Evolutionary conservation across 1,284 basidiomycete genomes (phyloP).

Genomic region (Ceratorhiza oryzae-sativae): DNA sequence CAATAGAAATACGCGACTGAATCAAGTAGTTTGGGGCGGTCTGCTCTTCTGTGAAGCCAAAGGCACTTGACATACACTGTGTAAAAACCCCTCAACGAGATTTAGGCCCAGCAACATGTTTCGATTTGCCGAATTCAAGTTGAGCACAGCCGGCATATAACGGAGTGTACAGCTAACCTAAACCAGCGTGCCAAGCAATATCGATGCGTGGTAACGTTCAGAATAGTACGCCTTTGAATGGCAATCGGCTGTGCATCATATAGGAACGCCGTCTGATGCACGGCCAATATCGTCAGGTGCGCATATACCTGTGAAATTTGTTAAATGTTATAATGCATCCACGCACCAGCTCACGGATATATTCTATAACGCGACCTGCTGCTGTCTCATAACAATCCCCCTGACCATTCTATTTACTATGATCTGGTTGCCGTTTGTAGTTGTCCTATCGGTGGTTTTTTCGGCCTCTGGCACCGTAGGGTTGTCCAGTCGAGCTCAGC

Average conservation of each 20-base stretch:
- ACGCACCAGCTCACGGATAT: neutral
- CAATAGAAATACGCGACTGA: no score
- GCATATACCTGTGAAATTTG: neutral
- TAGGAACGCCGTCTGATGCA: neutral
- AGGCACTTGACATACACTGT: no score
- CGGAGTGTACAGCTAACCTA: neutral
- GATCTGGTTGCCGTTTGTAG: neutral
- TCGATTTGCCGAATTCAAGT: neutral
- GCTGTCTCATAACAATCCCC: neutral
- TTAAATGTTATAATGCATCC: neutral
- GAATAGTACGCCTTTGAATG: neutral
- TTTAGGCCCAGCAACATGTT: no score
- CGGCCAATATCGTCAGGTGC: neutral
- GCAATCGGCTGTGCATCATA: neutral
- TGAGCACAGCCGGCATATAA: slow-evolving; percentile 12
- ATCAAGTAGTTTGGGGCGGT: no score
- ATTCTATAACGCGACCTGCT: neutral
- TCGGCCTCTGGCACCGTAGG: neutral
- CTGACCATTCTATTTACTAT: neutral
- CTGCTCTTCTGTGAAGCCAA: no score
- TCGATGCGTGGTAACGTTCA: neutral
- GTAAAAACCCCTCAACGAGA: no score
- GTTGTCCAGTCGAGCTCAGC: neutral
- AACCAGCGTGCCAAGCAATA: slow-evolving; percentile 6
- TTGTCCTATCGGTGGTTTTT: neutral